A percentile compares a stretch with the other conserved stretches of the same genome.
Conservation (phyloP, 2,329 filamentous ascomycete species). For the Sclerotinia glacialis region DNA sequence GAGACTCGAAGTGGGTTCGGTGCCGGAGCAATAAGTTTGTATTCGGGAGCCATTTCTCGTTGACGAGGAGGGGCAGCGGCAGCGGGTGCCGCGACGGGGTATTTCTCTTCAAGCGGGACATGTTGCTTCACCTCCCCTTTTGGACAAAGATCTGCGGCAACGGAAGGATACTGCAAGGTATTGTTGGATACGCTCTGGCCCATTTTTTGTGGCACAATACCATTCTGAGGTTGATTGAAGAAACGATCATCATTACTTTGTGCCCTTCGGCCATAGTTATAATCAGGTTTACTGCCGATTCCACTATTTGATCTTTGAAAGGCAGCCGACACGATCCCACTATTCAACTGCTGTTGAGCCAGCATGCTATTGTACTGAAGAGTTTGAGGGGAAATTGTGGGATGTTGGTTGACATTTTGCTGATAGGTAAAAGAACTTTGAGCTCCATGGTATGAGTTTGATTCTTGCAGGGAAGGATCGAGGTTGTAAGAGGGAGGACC, state of each 20-base stretch:
- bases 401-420: conserved; percentile 24
- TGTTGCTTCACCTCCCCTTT: conserved; percentile 22
- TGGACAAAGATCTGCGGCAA: conserved; percentile 18
- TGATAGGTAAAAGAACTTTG: conserved; percentile 35
- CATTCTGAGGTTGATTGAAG: conserved; percentile 25
- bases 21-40: conserved; percentile 4
- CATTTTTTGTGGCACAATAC: conserved; percentile 24
- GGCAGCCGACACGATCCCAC: conserved; percentile 22
- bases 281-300: conserved; percentile 23
- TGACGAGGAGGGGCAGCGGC: conserved; percentile 11
- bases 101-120: conserved; percentile 19
- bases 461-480: conserved; percentile 34
- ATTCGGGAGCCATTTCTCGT: neutral
- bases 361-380: conserved; percentile 34
- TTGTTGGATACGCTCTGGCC: conserved; percentile 19
- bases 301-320: conserved; percentile 30
- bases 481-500: conserved; percentile 30
- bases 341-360: conserved; percentile 29
- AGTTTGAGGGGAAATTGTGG: conserved; percentile 37
- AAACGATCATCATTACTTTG: conserved; percentile 27
- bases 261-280: conserved; percentile 24
- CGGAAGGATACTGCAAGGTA: conserved; percentile 26
- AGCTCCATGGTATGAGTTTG: conserved; percentile 30
- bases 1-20: conserved; percentile 31
- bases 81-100: neutral